Evolutionary conservation across 805 yeast species (phyloP), one percentile per base, ranked within the genome.

Genomic region (Metschnikowia lochheadii): DNA sequence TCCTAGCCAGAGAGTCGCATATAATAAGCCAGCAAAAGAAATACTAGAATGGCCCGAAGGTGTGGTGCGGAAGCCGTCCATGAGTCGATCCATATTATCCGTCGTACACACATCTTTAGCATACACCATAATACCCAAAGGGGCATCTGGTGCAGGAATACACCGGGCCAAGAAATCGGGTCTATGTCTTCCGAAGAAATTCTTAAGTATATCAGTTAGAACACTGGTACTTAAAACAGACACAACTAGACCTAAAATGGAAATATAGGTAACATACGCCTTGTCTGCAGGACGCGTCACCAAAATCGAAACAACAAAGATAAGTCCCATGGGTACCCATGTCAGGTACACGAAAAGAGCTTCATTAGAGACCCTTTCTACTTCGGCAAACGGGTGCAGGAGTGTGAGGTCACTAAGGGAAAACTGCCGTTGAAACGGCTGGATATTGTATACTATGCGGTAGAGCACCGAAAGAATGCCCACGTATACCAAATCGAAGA

Each of bases 91-190:
- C 35, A 59, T 46, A 55, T 84, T 65, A 2, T 64, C 66, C 1
- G 83, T 73, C 0, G 91, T 85, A 56, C 89, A 85, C 1, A 81
- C 85, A 50, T 85, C 89, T 36, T 71, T 72, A 1, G 90, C 88
- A 48, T 61, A 74, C 21, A 83, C 85, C 58, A 84, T 57, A 1
- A 75, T 70, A 58, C 81, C 72, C 17, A 29, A 56, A 5, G 90
- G 84, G 0, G 91, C 77, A 45, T 72, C 83, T 1, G 68, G 66
- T 32, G 69, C 71, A 3, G 97, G 97, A 18, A 76, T 63, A 66
- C 98, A 92, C 58, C 98, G 78, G 5, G 90, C 88, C 47, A 92
- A 68, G 63, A 91, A 88, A 67, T 92, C 99, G 0, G 99, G 99
- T 52, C 99, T 76, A 54, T 85, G 88, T 63, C 97, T 79, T 4